These are phyloP conservation scores for Avena sativa DNA, from an alignment of 176 grass and related monocot genomes.

Conservation along the genomic window DNA sequence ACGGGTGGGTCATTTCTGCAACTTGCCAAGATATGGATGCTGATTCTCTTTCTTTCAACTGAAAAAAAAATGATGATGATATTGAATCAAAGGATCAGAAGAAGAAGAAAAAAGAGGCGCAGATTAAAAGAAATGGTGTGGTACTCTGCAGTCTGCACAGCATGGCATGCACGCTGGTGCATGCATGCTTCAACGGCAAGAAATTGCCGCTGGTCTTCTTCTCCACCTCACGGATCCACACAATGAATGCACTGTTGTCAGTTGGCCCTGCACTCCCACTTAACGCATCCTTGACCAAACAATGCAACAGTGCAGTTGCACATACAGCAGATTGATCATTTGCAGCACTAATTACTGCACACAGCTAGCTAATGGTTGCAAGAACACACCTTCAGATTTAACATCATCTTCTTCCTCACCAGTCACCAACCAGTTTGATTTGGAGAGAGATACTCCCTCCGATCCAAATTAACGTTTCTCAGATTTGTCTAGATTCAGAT, in stretches of 20 bases:
- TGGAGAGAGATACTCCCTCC: not conserved
- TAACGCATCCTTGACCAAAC: slow-evolving; percentile 36
- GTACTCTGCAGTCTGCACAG: not conserved
- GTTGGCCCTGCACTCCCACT: slow-evolving; percentile 34
- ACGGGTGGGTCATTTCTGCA: not conserved
- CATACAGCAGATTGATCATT: slow-evolving; percentile 5
- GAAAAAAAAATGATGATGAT: not conserved
- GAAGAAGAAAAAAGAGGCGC: not conserved
- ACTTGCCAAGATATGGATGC: not conserved
- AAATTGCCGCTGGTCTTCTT: slow-evolving; percentile 13
- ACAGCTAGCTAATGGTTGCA: slow-evolving; percentile 24
- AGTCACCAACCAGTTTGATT: not conserved
- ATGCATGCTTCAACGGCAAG: slow-evolving; percentile 47
- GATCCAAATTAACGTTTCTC: no score
- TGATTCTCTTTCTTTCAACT: not conserved
- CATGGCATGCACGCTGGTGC: slow-evolving; percentile 19
- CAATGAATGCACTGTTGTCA: slow-evolving; percentile 44
- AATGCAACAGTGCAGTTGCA: not conserved
- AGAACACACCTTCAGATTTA: slow-evolving; percentile 11
- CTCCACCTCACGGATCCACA: slow-evolving; percentile 30
- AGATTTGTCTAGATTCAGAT: no score
- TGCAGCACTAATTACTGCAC: not conserved
- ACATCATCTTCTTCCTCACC: not conserved
- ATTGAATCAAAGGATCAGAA: not conserved
- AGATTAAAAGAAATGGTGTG: slow-evolving; percentile 10